Base-by-base conservation (phyloP, 106 monocot species). In the Phalaenopsis equestris region DNA sequence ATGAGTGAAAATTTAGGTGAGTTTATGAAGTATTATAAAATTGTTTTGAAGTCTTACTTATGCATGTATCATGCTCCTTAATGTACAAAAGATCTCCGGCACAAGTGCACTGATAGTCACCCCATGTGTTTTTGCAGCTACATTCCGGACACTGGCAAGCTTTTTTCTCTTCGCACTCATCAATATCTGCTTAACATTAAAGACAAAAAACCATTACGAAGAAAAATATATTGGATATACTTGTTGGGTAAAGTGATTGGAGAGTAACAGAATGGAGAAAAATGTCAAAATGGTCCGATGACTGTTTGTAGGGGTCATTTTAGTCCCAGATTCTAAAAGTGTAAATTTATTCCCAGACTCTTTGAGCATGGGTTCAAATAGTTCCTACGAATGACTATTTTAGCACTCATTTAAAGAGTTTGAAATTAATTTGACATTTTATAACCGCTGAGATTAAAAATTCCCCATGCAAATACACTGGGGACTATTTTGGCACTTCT, bases 81-180 rank as follows among this genome's bases (percentile, higher is more conserved):
- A 93, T 93, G 81, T 93, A 93, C 70, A 93, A 80, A 80, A 88
- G 93, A 80, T 87, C 82, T 36, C 90, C 86, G 75, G 79, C 85
- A 72, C 93, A 93, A 4, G 83, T 86, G 85, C 93, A 93, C 16
- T 88, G 90, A 42, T 90, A 93, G 81, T 77, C 80, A 55, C 93
- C 93, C 88, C 84, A 93, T 8, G 88, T 87, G 82, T 93, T 70
- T 84, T 90, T 90, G 80, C 93, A 93, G 79, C 81, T 93, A 81
- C 93, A 93, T 77, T 90, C 90, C 67, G 88, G 84, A 72, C 93
- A 93, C 52, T 93, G 93, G 37, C 93, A 93, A 77, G 90, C 90
- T 72, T 55, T 93, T 78, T 84, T 93, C 85, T 93, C 84, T 77
- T 85, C 83, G 88, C 93, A 93, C 78, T 93, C 93, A 67, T 93